These are phyloP conservation scores for Leccinum longicurvipes DNA, from an alignment of 768 basidiomycete genomes.

Conservation along the genomic window DNA sequence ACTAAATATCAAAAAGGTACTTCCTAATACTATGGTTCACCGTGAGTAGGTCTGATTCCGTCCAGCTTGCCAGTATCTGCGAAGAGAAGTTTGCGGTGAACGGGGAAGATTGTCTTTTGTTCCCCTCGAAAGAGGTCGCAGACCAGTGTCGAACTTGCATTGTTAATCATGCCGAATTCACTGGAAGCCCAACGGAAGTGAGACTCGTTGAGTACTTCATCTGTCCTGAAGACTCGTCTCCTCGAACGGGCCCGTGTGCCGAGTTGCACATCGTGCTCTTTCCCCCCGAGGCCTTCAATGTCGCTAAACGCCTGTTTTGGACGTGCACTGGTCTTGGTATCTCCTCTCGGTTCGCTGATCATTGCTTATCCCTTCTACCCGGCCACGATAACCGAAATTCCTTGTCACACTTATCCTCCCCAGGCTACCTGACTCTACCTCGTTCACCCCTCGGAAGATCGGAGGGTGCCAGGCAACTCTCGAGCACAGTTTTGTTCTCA, in stretches of 20 bases:
- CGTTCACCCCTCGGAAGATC: slow-evolving; percentile 33
- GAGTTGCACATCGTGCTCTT: slow-evolving; percentile 85
- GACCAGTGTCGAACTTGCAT: slow-evolving; percentile 75
- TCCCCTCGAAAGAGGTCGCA: slow-evolving; percentile 69
- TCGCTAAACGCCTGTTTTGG: slow-evolving; percentile 94
- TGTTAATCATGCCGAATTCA: slow-evolving; percentile 42
- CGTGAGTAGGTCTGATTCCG: neutral
- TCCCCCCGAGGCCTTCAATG: slow-evolving; percentile 50
- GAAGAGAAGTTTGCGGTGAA: slow-evolving; percentile 71
- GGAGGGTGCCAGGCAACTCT: slow-evolving; percentile 1
- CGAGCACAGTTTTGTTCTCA: slow-evolving; percentile 4
- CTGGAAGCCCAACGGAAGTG: slow-evolving; percentile 43
- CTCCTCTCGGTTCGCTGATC: slow-evolving; percentile 84
- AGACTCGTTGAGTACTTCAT: slow-evolving; percentile 70
- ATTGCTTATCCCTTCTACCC: slow-evolving; percentile 70
- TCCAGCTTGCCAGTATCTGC: slow-evolving; percentile 74
- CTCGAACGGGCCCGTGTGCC: slow-evolving; percentile 33
- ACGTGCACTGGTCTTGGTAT: slow-evolving; percentile 91
- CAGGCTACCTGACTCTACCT: slow-evolving; percentile 14
- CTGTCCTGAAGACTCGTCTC: slow-evolving; percentile 50
- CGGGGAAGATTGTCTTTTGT: slow-evolving; percentile 75
- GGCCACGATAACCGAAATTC: slow-evolving; percentile 31
- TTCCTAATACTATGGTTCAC: neutral
- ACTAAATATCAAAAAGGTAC: slow-evolving; percentile 76
- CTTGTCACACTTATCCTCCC: slow-evolving; percentile 28